Base-by-base conservation (phyloP, 805 yeast species). In the Cyberlindnera suaveolens region DNA sequence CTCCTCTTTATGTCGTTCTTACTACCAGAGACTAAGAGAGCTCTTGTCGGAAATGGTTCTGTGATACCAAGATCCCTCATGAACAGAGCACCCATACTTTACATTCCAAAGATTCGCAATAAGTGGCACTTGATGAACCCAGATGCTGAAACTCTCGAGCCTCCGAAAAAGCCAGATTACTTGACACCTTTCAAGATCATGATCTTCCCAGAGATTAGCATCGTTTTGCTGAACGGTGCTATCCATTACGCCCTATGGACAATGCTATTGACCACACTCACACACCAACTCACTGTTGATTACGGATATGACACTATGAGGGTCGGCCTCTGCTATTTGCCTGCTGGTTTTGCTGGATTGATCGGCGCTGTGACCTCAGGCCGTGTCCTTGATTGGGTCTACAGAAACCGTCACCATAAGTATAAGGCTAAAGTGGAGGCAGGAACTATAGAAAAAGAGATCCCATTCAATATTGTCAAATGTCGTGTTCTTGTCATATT, bases 21-120 rank as follows among this genome's bases (percentile, higher is more conserved):
- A 4, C 60, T 88, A 15, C 95, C 96, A 1, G 96, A 89, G 57
- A 89, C 96, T 0, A 74, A 75, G 33, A 68, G 96, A 43, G 62
- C 74, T 6, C 60, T 84, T 7, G 91, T 80, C 1, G 96, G 95
- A 0, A 85, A 86, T 60, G 85, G 89, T 1, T 75, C 89, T 1
- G 62, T 80, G 1, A 54, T 50, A 3, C 95, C 95, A 0, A 58
- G 51, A 30, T 49, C 44, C 0, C 32, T 61, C 5, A n/a, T 71
- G 3, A 69, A 76, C 47, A 65, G 54, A 38, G 71, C 81, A 1
- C 79, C 80, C 0, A 53, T 75, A 1, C 54, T 78, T 40, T 50
- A 8, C 1, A 3, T 48, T 1, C 39, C 51, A 1, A 3, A 32
- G 5, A 36, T 44, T 5, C 35, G 43, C 47, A 41, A 39, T 39